Base-by-base conservation (phyloP, 2,329 filamentous ascomycete genomes). In the Xylariaceae sp. region DNA sequence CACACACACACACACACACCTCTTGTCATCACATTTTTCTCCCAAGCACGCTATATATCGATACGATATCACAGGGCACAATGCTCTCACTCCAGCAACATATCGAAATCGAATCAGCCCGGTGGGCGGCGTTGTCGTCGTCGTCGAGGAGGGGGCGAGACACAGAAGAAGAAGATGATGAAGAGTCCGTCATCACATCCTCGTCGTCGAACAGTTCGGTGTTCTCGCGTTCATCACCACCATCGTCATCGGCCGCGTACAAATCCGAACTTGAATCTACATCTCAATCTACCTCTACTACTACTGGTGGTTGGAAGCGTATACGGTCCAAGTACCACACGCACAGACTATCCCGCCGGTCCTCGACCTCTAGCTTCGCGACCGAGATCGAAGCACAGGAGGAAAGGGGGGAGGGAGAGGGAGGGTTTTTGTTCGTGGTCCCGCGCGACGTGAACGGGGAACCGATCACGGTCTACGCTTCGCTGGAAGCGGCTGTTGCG, bases 401-500 rank as follows among this genome's bases (percentile, higher is more conserved):
- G 3, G 26, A 28, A 11, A 6, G 13, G 36, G 35, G 18, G 38
- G 34, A 14, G 21, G 36, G 36, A 7, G 40, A 39, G 13, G 43
- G 43, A n/a, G n/a, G n/a, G n/a, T n/a, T n/a, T n/a, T n/a, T n/a
- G 18, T 51, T 50, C 47, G 46, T 50, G 18, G 40, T 40, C 31
- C 52, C 50, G 26, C 50, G 43, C 21, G 50, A 54, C 40, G 35
- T 38, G 29, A 44, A 50, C 43, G 56, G 52, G 23, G 46, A 47
- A 12, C 50, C 49, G 24, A 56, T 60, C 42, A 46, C 53, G 27
- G 51, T 57, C 26, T 61, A 59, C 43, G 43, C 52, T 4, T 61
- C 58, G 27, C 49, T 61, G 28, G 56, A 59, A 30, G 54, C 57
- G 28, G 58, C 58, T 3, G 56, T 52, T 5, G 47, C 51, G 16